These are phyloP conservation scores for Circinella umbellata DNA, from an alignment of 371 early-diverging fungal species.

Conservation along the genomic window DNA sequence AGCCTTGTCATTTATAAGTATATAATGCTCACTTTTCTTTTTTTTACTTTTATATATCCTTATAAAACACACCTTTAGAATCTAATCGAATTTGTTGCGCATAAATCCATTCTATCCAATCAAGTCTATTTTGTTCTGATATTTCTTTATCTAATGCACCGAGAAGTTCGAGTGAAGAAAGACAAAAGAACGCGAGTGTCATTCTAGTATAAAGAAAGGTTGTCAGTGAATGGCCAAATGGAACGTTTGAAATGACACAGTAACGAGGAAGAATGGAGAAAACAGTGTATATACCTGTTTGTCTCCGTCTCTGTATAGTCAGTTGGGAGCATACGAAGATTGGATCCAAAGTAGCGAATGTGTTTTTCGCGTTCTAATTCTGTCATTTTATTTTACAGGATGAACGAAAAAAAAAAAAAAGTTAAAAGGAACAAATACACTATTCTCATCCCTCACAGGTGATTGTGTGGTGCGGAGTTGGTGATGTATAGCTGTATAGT, in stretches of 20 bases:
- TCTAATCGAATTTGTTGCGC: conserved; percentile 75
- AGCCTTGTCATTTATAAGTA: conserved; percentile 17
- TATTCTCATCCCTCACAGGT: too few relatives aligned
- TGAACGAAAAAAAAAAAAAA: neutral
- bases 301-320: conserved; percentile 79
- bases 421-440: too few relatives aligned
- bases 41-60: neutral
- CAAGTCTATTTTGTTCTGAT: conserved; percentile 54
- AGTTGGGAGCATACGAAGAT: conserved; percentile 76
- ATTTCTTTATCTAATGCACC: conserved; percentile 64
- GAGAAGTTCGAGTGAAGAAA: conserved; percentile 82
- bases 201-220: conserved; percentile 59
- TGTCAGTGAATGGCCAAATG: neutral
- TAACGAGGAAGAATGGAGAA: neutral
- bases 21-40: neutral
- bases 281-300: conserved; percentile 56
- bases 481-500: too few relatives aligned
- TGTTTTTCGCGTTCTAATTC: conserved; percentile 54
- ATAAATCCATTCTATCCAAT: conserved; percentile 97
- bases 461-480: too few relatives aligned
- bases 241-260: neutral
- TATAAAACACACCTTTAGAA: conserved; percentile 1
- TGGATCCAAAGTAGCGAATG: conserved; percentile 73
- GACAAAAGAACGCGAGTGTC: conserved; percentile 84
- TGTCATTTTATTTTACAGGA: neutral